A percentile compares a stretch with the other conserved stretches of the same genome.
phyloP scores from a whole-genome alignment of 768 basidiomycete species.

The Cantharellus anzutake region DNA sequence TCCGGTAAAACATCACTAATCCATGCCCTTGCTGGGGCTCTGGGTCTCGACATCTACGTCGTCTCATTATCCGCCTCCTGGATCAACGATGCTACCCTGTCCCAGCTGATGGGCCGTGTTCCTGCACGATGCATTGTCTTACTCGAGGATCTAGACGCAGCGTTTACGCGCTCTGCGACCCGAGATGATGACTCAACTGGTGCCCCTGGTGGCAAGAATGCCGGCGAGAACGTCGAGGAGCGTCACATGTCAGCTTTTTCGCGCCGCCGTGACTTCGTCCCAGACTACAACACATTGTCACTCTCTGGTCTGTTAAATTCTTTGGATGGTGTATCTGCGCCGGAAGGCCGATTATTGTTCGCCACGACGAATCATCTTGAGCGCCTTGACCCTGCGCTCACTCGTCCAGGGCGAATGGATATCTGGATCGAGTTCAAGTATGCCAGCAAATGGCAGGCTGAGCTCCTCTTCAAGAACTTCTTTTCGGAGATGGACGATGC shows the following conservation, averaged over 20 bases:
- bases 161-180: conserved; percentile 57
- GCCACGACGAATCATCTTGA: conserved; percentile 89
- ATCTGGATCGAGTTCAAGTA: conserved; percentile 78
- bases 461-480: conserved; percentile 75
- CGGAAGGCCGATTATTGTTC: conserved; percentile 74
- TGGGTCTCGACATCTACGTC: conserved; percentile 84
- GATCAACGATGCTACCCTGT: conserved; percentile 71
- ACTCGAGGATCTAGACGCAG: conserved; percentile 81
- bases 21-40: conserved; percentile 71
- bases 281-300: conserved; percentile 22
- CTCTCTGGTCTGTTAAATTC: conserved; percentile 71
- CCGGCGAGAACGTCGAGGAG: background rate
- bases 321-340: conserved; percentile 69
- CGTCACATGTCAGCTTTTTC: background rate
- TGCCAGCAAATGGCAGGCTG: conserved; percentile 69
- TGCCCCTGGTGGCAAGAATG: conserved; percentile 1
- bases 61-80: conserved; percentile 43
- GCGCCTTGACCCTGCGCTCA: conserved; percentile 73
- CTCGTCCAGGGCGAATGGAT: conserved; percentile 76
- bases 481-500: conserved; percentile 31
- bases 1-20: conserved; percentile 72
- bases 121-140: conserved; percentile 73
- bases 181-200: conserved; percentile 31
- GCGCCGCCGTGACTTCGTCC: background rate
- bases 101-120: conserved; percentile 71